Evolutionary conservation across 306 rosid genomes (phyloP).

Genomic region (Vigna unguiculata): DNA sequence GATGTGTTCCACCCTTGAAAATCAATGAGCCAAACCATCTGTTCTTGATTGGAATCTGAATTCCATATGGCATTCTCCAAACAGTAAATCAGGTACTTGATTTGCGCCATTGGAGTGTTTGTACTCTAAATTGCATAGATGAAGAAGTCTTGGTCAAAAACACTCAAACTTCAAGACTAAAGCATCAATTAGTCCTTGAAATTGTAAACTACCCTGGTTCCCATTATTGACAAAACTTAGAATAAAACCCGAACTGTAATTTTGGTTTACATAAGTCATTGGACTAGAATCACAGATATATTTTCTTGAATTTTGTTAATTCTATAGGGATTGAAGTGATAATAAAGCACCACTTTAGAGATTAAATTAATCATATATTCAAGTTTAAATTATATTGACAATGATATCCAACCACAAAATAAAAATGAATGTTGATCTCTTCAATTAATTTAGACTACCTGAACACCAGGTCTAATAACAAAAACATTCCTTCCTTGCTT

Average conservation of each 20-base stretch:
- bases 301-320: not conserved
- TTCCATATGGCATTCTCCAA: constrained; percentile 81
- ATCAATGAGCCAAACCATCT: constrained; percentile 85
- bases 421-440: not conserved
- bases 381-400: constrained; percentile 7
- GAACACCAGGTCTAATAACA: constrained; percentile 73
- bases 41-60: constrained; percentile 61
- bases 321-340: not conserved
- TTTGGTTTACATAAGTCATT: not conserved
- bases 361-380: not conserved
- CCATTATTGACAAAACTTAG: not conserved
- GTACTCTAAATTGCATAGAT: constrained; percentile 55
- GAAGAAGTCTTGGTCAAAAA: constrained; percentile 37
- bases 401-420: not conserved
- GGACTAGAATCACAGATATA: not conserved
- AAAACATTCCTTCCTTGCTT: constrained; percentile 76
- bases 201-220: no score
- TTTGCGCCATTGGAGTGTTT: constrained; percentile 53
- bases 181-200: not conserved
- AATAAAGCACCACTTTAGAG: not conserved
- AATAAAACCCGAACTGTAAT: not conserved
- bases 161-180: constrained; percentile 12
- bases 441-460: constrained; percentile 55
- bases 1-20: constrained; percentile 75
- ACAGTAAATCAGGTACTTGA: constrained; percentile 74